Conservation (phyloP, 2,329 filamentous ascomycete genomes). For the Daldinia sp. region DNA sequence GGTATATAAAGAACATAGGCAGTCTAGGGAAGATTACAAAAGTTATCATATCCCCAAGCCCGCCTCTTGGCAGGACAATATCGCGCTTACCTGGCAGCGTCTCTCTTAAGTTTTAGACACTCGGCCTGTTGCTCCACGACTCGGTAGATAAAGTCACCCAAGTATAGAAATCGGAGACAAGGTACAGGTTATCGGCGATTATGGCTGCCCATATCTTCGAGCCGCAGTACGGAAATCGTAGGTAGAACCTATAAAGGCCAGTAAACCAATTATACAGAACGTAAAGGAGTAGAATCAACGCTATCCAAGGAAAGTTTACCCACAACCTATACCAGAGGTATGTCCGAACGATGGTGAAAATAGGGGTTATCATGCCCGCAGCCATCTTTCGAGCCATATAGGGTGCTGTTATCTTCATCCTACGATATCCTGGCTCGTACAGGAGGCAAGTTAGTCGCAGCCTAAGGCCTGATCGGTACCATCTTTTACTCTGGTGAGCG, state of each 20-base stretch:
- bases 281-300: slow-evolving; percentile 12
- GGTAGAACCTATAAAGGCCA: slow-evolving; percentile 19
- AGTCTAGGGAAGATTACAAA: no score
- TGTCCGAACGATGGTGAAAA: slow-evolving; percentile 27
- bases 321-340: slow-evolving; percentile 27
- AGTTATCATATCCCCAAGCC: background rate
- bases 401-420: slow-evolving; percentile 13
- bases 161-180: slow-evolving; percentile 36
- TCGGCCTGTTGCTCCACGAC: slow-evolving; percentile 33
- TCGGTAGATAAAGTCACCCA: slow-evolving; percentile 30
- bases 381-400: slow-evolving; percentile 40
- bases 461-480: slow-evolving; percentile 38
- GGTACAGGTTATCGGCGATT: slow-evolving; percentile 34
- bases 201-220: slow-evolving; percentile 34
- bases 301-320: slow-evolving; percentile 14
- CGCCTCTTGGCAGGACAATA: background rate
- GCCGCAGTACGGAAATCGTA: slow-evolving; percentile 31
- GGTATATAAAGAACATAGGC: no score
- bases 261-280: slow-evolving; percentile 25
- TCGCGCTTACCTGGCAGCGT: background rate
- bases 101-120: background rate
- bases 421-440: slow-evolving; percentile 26
- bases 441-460: slow-evolving; percentile 34
- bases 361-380: slow-evolving; percentile 30
- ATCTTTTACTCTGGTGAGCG: slow-evolving; percentile 39